A percentile compares a stretch with the other conserved stretches of the same genome.
These are phyloP conservation scores for Daldinia grandis DNA, from an alignment of 495 filamentous ascomycete species.

Conservation along the genomic window DNA sequence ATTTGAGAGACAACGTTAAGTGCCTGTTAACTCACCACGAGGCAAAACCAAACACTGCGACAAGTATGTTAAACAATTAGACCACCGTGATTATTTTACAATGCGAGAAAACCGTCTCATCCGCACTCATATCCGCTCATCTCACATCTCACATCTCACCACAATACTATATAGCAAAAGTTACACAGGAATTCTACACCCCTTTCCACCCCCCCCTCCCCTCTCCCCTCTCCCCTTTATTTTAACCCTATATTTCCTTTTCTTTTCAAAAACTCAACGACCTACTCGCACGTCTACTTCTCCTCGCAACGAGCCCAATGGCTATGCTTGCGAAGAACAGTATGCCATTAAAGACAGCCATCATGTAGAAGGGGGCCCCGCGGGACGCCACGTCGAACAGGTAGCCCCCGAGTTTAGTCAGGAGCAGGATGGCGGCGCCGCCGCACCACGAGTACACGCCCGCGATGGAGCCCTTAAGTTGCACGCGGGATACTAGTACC, in stretches of 20 bases:
- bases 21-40: not conserved
- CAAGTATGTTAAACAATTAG: not conserved
- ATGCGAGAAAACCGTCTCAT: not conserved
- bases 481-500: slow-evolving; percentile 52
- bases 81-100: not conserved
- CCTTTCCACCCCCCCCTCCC: not conserved
- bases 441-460: slow-evolving; percentile 92
- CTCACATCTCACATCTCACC: not conserved
- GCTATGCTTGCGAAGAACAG: slow-evolving; percentile 67
- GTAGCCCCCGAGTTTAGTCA: slow-evolving; percentile 91
- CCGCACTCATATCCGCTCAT: not conserved
- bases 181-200: not conserved
- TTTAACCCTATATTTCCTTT: not conserved
- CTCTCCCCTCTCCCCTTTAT: not conserved
- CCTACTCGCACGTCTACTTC: slow-evolving; percentile 9
- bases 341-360: slow-evolving; percentile 84
- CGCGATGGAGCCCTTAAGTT: slow-evolving; percentile 91
- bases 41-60: not conserved
- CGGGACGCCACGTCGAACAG: slow-evolving; percentile 76
- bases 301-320: slow-evolving; percentile 44
- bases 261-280: not conserved
- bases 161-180: not conserved
- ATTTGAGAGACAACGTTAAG: not conserved
- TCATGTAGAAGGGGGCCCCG: slow-evolving; percentile 88
- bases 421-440: slow-evolving; percentile 86